phyloP scores from a whole-genome alignment of 495 filamentous ascomycete species.

The Aspergillus indologenus region DNA sequence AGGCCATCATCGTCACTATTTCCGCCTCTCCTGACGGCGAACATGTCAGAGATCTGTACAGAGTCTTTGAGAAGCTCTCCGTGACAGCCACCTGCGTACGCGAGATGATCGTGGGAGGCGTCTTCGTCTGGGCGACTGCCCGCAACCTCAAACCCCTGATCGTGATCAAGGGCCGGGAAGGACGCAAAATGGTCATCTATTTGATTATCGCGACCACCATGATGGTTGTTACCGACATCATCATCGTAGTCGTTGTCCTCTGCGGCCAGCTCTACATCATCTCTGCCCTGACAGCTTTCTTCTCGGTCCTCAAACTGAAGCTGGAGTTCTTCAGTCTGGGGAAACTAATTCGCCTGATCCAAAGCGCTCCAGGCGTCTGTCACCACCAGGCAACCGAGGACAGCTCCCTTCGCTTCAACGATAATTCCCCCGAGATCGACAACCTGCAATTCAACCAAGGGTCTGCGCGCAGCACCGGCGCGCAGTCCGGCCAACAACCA shows the following conservation, averaged over 20 bases:
- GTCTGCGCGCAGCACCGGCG: not conserved
- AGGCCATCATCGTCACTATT: constrained; percentile 25
- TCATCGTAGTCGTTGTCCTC: constrained; percentile 35
- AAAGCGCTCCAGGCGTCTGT: not conserved
- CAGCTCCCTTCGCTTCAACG: too few species aligned
- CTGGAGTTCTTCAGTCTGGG: constrained; percentile 52
- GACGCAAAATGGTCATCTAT: constrained; percentile 35
- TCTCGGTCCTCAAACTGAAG: constrained; percentile 52
- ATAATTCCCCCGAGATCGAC: too few species aligned
- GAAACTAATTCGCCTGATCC: constrained; percentile 28
- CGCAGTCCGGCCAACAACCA: not conserved
- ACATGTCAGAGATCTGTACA: constrained; percentile 27
- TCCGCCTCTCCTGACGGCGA: constrained; percentile 24
- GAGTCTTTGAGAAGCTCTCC: constrained; percentile 41
- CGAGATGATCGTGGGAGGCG: constrained; percentile 45
- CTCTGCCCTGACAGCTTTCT: constrained; percentile 39
- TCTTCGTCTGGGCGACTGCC: constrained; percentile 47
- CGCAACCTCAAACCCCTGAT: constrained; percentile 34
- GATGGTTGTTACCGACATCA: constrained; percentile 36
- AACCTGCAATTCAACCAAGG: not conserved
- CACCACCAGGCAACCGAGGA: too few species aligned
- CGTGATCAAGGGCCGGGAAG: constrained; percentile 24
- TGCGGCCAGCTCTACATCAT: constrained; percentile 36
- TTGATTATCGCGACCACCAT: constrained; percentile 44
- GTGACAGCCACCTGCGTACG: constrained; percentile 42